These are phyloP conservation scores for Leccinum aurantiacum DNA, from an alignment of 768 basidiomycete genomes.

Conservation along the genomic window DNA sequence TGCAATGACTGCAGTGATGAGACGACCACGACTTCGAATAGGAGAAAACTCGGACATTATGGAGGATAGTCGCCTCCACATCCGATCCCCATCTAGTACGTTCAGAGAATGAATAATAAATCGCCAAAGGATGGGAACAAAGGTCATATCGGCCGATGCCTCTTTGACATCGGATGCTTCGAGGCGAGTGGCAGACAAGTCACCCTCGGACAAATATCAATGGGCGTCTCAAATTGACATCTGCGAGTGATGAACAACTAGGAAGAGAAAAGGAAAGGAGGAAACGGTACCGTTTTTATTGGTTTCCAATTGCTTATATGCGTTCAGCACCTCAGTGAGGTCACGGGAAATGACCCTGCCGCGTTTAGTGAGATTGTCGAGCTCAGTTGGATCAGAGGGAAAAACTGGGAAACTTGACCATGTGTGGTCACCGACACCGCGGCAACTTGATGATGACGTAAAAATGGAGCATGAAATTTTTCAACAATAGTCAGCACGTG, in stretches of 20 bases:
- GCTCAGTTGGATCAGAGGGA: slow-evolving; percentile 40
- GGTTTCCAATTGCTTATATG: slow-evolving; percentile 52
- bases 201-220: slow-evolving; percentile 61
- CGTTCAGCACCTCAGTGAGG: slow-evolving; percentile 50
- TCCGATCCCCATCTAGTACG: too few species aligned
- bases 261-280: background rate
- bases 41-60: too few species aligned
- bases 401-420: slow-evolving; percentile 13
- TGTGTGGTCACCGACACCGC: too few species aligned
- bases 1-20: too few species aligned
- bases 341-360: slow-evolving; percentile 53
- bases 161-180: slow-evolving; percentile 41
- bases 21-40: too few species aligned
- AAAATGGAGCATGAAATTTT: too few species aligned
- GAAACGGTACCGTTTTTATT: slow-evolving; percentile 56
- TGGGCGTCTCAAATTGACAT: slow-evolving; percentile 59
- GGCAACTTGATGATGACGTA: too few species aligned
- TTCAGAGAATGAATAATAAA: too few species aligned
- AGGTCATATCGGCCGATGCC: slow-evolving; percentile 30
- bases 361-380: slow-evolving; percentile 50
- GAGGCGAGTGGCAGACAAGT: slow-evolving; percentile 42
- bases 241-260: slow-evolving; percentile 33
- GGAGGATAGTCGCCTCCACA: too few species aligned
- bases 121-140: too few species aligned
- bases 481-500: too few species aligned